phyloP scores from a whole-genome alignment of 2,329 filamentous ascomycete species.

The Simplicillium aogashimaense region DNA sequence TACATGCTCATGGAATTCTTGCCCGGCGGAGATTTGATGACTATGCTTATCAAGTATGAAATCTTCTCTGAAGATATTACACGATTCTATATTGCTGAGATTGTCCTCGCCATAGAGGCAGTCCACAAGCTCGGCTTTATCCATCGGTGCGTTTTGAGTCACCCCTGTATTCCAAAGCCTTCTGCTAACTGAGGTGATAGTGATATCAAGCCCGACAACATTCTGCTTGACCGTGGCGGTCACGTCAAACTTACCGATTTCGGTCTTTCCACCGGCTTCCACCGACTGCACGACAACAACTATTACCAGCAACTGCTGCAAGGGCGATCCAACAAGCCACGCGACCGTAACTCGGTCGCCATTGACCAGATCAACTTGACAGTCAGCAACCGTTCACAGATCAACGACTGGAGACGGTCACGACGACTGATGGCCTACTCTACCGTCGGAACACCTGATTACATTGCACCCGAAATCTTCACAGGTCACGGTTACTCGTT shows the following conservation, averaged over 20 bases:
- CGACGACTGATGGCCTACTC: slow-evolving; percentile 95
- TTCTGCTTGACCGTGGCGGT: slow-evolving; percentile 85
- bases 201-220: slow-evolving; percentile 99
- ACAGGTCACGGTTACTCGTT: slow-evolving; percentile 93
- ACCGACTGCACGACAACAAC: slow-evolving; percentile 93
- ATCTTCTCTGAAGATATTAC: slow-evolving; percentile 99
- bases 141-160: slow-evolving; percentile 63
- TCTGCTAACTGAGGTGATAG: slow-evolving; percentile 33
- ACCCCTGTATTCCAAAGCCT: not conserved
- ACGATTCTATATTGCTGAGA: slow-evolving; percentile 97
- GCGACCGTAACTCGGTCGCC: slow-evolving; percentile 86
- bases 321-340: slow-evolving; percentile 60
- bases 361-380: slow-evolving; percentile 98
- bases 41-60: slow-evolving; percentile 99
- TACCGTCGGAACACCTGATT: slow-evolving; percentile 94
- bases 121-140: slow-evolving; percentile 98
- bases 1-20: slow-evolving; percentile 99
- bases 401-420: slow-evolving; percentile 98
- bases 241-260: slow-evolving; percentile 99
- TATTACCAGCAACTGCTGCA: slow-evolving; percentile 97
- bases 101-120: slow-evolving; percentile 95
- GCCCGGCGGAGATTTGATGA: slow-evolving; percentile 97
- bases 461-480: slow-evolving; percentile 98
- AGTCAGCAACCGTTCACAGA: slow-evolving; percentile 92
- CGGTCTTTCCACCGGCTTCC: slow-evolving; percentile 93